These are phyloP conservation scores for Fusarium hainanense DNA, from an alignment of 2,329 filamentous ascomycete species.

Conservation along the genomic window DNA sequence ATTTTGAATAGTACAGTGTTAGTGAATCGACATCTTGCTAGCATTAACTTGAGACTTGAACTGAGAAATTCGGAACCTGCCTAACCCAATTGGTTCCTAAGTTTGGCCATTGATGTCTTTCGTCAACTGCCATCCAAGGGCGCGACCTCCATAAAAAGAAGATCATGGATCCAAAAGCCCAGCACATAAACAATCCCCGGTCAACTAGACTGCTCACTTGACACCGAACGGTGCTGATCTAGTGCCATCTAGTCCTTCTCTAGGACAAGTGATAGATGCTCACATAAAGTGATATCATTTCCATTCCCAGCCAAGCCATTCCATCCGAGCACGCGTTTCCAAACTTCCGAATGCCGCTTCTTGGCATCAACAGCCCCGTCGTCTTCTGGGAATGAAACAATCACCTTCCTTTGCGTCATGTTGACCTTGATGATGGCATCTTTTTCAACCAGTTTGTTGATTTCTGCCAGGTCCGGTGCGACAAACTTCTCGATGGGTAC, in stretches of 20 bases:
- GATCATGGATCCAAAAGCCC: not conserved
- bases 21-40: not conserved
- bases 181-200: not conserved
- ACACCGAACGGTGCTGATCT: not conserved
- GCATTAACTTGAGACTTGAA: not conserved
- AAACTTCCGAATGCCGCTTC: not conserved
- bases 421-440: not conserved
- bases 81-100: not conserved
- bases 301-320: not conserved
- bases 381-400: not conserved
- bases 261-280: not conserved
- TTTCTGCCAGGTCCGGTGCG: not conserved
- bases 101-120: not conserved
- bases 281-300: not conserved
- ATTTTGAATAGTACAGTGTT: not conserved
- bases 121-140: not conserved
- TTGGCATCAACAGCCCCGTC: accelerated
- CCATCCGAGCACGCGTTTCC: not conserved
- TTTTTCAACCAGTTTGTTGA: not conserved
- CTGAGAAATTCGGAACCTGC: not conserved
- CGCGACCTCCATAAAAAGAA: not conserved
- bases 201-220: not conserved
- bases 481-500: not conserved
- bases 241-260: not conserved
- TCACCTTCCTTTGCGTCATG: not conserved